These are phyloP conservation scores for Coemansia sp. DNA, from an alignment of 192 early-diverging fungal genomes.

Conservation along the genomic window DNA sequence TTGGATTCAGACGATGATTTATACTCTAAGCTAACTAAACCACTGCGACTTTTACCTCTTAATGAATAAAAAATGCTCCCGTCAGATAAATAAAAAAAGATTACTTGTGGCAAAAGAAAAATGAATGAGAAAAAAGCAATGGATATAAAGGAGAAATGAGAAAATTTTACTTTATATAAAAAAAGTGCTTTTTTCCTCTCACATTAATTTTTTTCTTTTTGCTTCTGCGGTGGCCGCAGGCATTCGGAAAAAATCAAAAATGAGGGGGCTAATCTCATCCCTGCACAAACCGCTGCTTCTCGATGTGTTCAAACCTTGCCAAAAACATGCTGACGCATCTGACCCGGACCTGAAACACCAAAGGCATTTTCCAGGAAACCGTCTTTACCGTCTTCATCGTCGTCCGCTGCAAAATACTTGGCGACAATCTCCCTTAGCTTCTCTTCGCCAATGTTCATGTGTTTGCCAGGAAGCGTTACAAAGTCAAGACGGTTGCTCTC, in stretches of 20 bases:
- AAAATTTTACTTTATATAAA: too few relatives aligned
- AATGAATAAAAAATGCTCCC: neutral
- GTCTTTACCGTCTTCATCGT: neutral
- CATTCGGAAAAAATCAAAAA: neutral
- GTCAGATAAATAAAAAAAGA: neutral
- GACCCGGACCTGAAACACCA: neutral
- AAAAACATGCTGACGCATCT: neutral
- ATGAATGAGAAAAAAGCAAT: neutral
- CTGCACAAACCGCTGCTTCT: too few relatives aligned
- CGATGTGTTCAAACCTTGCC: neutral
- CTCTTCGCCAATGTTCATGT: constrained; percentile 42
- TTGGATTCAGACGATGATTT: neutral
- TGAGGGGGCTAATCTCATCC: neutral
- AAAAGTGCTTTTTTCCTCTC: too few relatives aligned
- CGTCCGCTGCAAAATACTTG: constrained; percentile 25
- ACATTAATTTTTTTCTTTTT: neutral
- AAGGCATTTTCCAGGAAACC: neutral
- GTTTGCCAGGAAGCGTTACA: constrained; percentile 31
- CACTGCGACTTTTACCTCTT: neutral
- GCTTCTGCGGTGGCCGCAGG: neutral
- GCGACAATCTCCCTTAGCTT: constrained; percentile 24
- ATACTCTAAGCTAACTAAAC: neutral
- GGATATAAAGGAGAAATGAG: neutral
- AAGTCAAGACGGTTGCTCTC: constrained; percentile 39
- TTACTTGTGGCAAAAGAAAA: neutral